Evolutionary conservation across 345 rosid species (phyloP).

Genomic region (Erodium maritimum): DNA sequence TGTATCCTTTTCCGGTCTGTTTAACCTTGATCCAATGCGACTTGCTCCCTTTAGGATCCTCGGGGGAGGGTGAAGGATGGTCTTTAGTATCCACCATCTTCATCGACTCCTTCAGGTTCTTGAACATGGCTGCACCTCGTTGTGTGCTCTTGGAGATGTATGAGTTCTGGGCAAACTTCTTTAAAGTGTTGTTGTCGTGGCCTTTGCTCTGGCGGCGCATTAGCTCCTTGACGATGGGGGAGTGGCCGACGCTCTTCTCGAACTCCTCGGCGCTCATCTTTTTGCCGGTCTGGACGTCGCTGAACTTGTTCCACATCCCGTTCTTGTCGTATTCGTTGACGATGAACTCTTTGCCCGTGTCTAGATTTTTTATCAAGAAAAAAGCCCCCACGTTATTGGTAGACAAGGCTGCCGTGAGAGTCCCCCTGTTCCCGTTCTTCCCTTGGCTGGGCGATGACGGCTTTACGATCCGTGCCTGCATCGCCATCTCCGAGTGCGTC

Average conservation of each 20-base stretch:
- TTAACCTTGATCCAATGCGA: slow-evolving; percentile 73
- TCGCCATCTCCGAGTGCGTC: slow-evolving; percentile 45
- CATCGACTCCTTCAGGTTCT: slow-evolving; percentile 65
- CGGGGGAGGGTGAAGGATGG: background rate
- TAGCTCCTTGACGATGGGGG: slow-evolving; percentile 76
- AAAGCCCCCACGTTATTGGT: slow-evolving; percentile 37
- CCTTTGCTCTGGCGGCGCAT: slow-evolving; percentile 49
- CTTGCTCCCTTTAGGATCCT: slow-evolving; percentile 30
- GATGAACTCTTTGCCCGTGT: slow-evolving; percentile 74
- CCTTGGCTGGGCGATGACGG: slow-evolving; percentile 4
- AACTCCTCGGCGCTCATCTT: slow-evolving; percentile 85
- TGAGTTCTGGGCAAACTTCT: slow-evolving; percentile 32
- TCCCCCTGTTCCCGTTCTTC: slow-evolving; percentile 2
- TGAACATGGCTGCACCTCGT: slow-evolving; percentile 68
- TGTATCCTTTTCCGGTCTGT: slow-evolving; percentile 62
- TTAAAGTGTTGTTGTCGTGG: slow-evolving; percentile 27
- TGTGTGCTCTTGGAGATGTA: slow-evolving; percentile 63
- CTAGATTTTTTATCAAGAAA: slow-evolving; percentile 78
- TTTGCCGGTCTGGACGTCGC: slow-evolving; percentile 92
- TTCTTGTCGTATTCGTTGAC: slow-evolving; percentile 67
- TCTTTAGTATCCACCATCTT: background rate
- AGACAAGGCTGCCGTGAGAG: slow-evolving; percentile 23
- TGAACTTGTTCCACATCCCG: slow-evolving; percentile 82
- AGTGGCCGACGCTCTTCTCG: slow-evolving; percentile 69
- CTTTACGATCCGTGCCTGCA: slow-evolving; percentile 23